phyloP scores from a whole-genome alignment of 306 rosid genomes.

The Cyclanthera cordifolia region DNA sequence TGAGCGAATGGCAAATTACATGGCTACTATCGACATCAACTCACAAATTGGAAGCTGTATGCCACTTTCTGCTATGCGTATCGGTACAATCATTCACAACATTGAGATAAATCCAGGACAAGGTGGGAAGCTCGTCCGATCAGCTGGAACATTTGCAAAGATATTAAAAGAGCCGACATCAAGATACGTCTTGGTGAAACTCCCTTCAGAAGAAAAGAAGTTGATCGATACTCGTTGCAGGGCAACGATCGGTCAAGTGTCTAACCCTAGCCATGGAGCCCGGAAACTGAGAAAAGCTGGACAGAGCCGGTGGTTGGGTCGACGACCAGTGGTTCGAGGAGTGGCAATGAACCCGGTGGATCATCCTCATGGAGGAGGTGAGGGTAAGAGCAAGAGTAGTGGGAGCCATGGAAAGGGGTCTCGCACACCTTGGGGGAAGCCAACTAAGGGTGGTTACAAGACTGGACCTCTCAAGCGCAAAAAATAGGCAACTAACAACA shows the following conservation, averaged over 20 bases:
- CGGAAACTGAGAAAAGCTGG: slow-evolving; percentile 70
- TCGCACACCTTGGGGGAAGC: slow-evolving; percentile 79
- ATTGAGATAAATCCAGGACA: slow-evolving; percentile 72
- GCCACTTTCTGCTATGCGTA: slow-evolving; percentile 72
- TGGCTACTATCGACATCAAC: slow-evolving; percentile 57
- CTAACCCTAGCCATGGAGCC: slow-evolving; percentile 63
- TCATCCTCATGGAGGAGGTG: slow-evolving; percentile 56
- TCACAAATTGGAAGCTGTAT: slow-evolving; percentile 73
- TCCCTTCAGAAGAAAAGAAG: slow-evolving; percentile 63
- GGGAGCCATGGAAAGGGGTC: slow-evolving; percentile 43
- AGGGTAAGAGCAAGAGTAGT: slow-evolving; percentile 70
- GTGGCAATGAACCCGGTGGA: slow-evolving; percentile 67
- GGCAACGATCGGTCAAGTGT: slow-evolving; percentile 67
- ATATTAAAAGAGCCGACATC: slow-evolving; percentile 65
- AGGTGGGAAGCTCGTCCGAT: slow-evolving; percentile 80
- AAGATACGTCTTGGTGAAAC: slow-evolving; percentile 39
- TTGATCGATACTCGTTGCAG: slow-evolving; percentile 55
- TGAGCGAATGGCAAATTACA: slow-evolving; percentile 38
- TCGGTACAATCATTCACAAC: slow-evolving; percentile 82
- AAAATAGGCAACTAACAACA: slow-evolving; percentile 21
- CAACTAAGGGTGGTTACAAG: slow-evolving; percentile 65
- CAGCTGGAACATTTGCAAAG: slow-evolving; percentile 79
- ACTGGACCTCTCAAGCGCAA: slow-evolving; percentile 60
- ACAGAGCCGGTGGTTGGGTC: slow-evolving; percentile 67
- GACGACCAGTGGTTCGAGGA: slow-evolving; percentile 67